Conservation (phyloP, 2,329 filamentous ascomycete genomes). For the Arthroderma sp. region DNA sequence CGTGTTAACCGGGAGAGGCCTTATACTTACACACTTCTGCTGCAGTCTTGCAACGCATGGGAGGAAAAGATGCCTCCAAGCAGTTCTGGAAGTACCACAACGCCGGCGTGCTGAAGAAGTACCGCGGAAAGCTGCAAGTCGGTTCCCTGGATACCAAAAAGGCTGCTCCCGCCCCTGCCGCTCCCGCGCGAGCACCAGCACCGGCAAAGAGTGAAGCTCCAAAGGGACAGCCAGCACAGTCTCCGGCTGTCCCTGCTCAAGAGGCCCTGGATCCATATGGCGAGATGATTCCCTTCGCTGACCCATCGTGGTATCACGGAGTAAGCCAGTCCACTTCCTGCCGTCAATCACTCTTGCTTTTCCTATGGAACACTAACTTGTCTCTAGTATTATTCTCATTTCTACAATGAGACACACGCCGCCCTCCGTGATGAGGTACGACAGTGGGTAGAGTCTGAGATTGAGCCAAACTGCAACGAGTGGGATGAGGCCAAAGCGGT, state of each 20-base stretch:
- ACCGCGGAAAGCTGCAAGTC: conserved; percentile 47
- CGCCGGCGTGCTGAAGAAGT: conserved; percentile 50
- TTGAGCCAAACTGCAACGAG: conserved; percentile 84
- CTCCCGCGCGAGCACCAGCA: conserved; percentile 27
- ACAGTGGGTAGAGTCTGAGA: conserved; percentile 77
- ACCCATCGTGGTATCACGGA: conserved; percentile 89
- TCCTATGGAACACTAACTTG: neutral
- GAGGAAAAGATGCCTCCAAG: conserved; percentile 56
- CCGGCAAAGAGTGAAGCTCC: conserved; percentile 37
- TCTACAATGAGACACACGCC: conserved; percentile 89
- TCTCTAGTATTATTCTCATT: conserved; percentile 77
- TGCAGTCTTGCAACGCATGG: conserved; percentile 51
- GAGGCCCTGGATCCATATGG: conserved; percentile 74
- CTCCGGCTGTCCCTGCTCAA: conserved; percentile 39
- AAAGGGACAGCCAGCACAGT: conserved; percentile 44
- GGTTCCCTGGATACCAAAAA: conserved; percentile 79
- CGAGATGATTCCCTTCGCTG: conserved; percentile 76
- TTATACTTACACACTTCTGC: conserved; percentile 11
- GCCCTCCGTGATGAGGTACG: conserved; percentile 83
- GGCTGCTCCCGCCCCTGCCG: conserved; percentile 38
- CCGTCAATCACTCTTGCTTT: neutral
- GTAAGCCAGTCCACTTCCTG: conserved; percentile 48
- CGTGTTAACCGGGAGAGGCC: too few species aligned
- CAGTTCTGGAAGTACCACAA: conserved; percentile 58
- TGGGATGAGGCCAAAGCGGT: conserved; percentile 95